These are phyloP conservation scores for Pichia kudriavzevii DNA, from an alignment of 1,139 yeast genomes.

Conservation along the genomic window DNA sequence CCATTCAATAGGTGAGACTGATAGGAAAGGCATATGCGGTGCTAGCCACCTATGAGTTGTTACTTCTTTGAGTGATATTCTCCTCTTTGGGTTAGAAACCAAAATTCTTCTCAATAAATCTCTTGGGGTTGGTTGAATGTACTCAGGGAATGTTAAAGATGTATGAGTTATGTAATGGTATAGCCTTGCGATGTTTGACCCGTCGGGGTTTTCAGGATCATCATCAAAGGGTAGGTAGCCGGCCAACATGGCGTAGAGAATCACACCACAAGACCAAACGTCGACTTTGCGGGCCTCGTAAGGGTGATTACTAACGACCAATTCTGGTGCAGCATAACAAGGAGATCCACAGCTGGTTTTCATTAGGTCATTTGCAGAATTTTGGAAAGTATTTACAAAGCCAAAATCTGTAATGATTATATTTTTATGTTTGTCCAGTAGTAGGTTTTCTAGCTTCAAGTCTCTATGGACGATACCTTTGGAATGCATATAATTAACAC, in stretches of 20 bases:
- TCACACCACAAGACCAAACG: slow-evolving; percentile 95
- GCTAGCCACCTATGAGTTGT: slow-evolving; percentile 83
- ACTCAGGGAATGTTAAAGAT: slow-evolving; percentile 92
- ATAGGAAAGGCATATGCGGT: slow-evolving; percentile 71
- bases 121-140: slow-evolving; percentile 84
- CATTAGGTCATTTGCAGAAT: slow-evolving; percentile 56
- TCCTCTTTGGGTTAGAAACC: slow-evolving; percentile 76
- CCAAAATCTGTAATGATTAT: slow-evolving; percentile 80
- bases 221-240: slow-evolving; percentile 98
- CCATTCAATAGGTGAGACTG: slow-evolving; percentile 88
- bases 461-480: slow-evolving; percentile 81
- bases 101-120: slow-evolving; percentile 79
- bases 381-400: slow-evolving; percentile 79
- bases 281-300: slow-evolving; percentile 94
- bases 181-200: slow-evolving; percentile 83
- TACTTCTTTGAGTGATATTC: slow-evolving; percentile 63
- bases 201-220: slow-evolving; percentile 94
- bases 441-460: slow-evolving; percentile 62
- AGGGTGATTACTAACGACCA: slow-evolving; percentile 79
- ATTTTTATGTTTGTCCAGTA: slow-evolving; percentile 73
- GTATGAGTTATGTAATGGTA: slow-evolving; percentile 89
- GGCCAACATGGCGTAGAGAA: slow-evolving; percentile 91
- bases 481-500: slow-evolving; percentile 84
- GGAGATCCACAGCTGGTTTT: slow-evolving; percentile 97
- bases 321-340: slow-evolving; percentile 96